Evolutionary conservation across 1,284 basidiomycete genomes (phyloP), one percentile per base, ranked within the genome.

Genomic region (Trametes pubescens): DNA sequence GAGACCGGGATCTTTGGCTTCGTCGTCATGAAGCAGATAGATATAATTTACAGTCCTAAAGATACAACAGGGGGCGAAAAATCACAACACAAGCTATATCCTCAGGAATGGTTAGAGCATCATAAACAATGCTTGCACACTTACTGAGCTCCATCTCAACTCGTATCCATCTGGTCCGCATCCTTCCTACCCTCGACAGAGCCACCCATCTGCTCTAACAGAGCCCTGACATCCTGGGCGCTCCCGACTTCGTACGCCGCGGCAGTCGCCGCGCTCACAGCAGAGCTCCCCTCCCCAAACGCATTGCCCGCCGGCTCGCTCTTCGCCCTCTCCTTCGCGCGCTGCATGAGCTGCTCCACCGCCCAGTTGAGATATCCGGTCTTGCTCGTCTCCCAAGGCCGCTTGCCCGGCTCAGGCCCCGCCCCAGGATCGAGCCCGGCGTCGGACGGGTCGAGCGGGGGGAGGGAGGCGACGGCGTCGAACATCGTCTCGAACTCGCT

Each of bases 281-380:
- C 72, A 11, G 72, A 70, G 56, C 70, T 71, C 11, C 66, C 71
- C 52, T 72, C 75, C 22, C 71, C 71, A 37, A 67, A 66, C 22
- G 63, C 62, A 6, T 60, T 57, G 18, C 61, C 65, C 21, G 62
- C 62, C 13, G 47, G 43, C 34, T 70, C 69, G 5, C 70, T 76
- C 58, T 76, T 77, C 24, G 72, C 77, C 46, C 75, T 76, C 29
- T 77, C 77, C 64, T 79, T 82, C n/a, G 82, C 77, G 38, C 78
- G 82, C 55, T 78, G 77, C 57, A 87, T 72, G 13, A 91, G 74
- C 70, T 87, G 82, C 16, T 79, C 79, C 1, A 86, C 79, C 1
- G 87, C 89, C 90, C 90, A 92, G 64, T 86, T 86, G 9, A 86
- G 71, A 73, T 92, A 92, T 8, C 89, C 90, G 0, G 81, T 81